Evolutionary conservation across 108 stramenopile genomes (phyloP).

Genomic region (Chaetoceros tenuissimus): DNA sequence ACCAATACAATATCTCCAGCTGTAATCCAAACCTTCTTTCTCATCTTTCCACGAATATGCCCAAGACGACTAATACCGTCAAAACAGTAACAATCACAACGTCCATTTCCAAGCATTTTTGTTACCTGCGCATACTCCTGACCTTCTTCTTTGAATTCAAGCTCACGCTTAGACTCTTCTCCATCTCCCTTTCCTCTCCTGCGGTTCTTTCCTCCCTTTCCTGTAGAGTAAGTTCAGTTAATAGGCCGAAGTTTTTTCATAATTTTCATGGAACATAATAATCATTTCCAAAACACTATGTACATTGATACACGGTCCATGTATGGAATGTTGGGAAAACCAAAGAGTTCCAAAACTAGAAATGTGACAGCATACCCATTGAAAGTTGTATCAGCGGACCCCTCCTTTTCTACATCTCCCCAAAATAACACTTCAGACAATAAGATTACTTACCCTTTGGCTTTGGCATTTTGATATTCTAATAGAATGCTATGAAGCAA

Average conservation of each 20-base stretch:
- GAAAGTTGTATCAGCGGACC: too few species aligned
- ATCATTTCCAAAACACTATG: background rate
- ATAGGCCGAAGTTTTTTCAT: background rate
- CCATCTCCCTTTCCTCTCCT: constrained; percentile 98
- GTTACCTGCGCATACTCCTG: constrained; percentile 93
- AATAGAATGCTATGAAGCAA: too few species aligned
- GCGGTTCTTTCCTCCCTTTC: constrained; percentile 99
- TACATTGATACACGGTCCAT: background rate
- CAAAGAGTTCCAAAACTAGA: background rate
- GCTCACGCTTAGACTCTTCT: constrained; percentile 98
- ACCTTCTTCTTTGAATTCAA: constrained; percentile 98
- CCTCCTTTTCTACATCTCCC: background rate
- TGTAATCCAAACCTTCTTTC: constrained; percentile 98
- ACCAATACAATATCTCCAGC: constrained; percentile 97
- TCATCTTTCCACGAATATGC: constrained; percentile 99
- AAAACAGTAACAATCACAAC: constrained; percentile 98
- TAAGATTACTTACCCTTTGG: constrained; percentile 17
- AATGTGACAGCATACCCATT: too few species aligned
- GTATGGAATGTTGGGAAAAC: background rate
- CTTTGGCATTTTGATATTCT: constrained; percentile 26
- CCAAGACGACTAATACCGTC: constrained; percentile 97
- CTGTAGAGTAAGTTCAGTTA: constrained; percentile 47
- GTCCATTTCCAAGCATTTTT: constrained; percentile 97
- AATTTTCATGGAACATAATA: background rate
- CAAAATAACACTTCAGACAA: background rate